Evolutionary conservation across 345 rosid species (phyloP).

Genomic region (Rhodamnia rubescens): DNA sequence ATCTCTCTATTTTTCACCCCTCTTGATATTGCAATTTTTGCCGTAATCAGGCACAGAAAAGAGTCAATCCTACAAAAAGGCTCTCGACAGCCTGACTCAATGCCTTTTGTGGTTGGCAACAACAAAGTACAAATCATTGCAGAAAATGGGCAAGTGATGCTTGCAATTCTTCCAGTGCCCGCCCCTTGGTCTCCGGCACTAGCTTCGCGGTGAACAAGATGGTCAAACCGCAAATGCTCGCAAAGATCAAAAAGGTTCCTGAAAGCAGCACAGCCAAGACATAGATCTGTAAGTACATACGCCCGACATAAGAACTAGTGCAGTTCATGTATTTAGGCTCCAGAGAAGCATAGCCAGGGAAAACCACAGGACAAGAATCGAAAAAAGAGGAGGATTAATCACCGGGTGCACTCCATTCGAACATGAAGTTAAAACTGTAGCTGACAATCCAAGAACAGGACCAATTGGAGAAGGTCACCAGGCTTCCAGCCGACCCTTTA

Average conservation of each 20-base stretch:
- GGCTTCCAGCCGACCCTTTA: constrained; percentile 51
- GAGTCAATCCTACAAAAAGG: not conserved
- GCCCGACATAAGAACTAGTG: not conserved
- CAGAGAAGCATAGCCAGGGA: not conserved
- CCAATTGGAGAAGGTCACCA: constrained; percentile 38
- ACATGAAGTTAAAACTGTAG: constrained; percentile 27
- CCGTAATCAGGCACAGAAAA: not conserved
- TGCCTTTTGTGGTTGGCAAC: not conserved
- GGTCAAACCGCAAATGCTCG: constrained; percentile 13
- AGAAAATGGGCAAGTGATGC: constrained; percentile 10
- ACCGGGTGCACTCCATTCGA: constrained; percentile 51
- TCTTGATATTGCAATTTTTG: not conserved
- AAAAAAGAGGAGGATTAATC: not conserved
- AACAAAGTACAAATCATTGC: not conserved
- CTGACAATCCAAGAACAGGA: constrained; percentile 33
- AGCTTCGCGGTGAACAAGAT: constrained; percentile 24
- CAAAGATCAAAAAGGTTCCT: constrained; percentile 30
- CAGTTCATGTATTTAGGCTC: not conserved
- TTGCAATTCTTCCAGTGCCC: constrained; percentile 48
- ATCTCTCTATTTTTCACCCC: not conserved
- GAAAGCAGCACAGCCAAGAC: not conserved
- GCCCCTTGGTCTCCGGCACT: constrained; percentile 62
- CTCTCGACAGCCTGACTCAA: not conserved
- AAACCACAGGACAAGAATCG: not conserved
- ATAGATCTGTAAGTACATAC: not conserved